These are phyloP conservation scores for Teratosphaeria viscida DNA, from an alignment of 2,329 filamentous ascomycete genomes.

Conservation along the genomic window DNA sequence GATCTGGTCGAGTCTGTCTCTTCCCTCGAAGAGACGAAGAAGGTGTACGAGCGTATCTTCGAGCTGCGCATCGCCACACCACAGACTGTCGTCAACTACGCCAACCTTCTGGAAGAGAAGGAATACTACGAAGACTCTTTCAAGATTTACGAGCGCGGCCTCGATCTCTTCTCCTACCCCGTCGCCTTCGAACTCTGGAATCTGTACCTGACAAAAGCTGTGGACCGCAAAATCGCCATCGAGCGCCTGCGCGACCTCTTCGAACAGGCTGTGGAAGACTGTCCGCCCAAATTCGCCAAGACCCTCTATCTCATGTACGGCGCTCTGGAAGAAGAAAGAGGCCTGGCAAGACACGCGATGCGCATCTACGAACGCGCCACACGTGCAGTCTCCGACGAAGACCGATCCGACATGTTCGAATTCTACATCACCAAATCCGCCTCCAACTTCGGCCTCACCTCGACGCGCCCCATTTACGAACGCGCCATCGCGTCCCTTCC, in stretches of 20 bases:
- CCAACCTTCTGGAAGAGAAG: conserved; percentile 87
- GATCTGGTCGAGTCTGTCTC: conserved; percentile 93
- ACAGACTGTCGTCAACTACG: conserved; percentile 97
- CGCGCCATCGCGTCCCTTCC: conserved; percentile 88
- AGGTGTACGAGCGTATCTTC: conserved; percentile 94
- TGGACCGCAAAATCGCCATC: conserved; percentile 91
- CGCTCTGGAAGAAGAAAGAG: conserved; percentile 89
- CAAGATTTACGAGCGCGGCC: conserved; percentile 88
- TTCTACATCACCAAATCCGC: conserved; percentile 99
- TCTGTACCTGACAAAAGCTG: conserved; percentile 90
- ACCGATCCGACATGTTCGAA: conserved; percentile 95
- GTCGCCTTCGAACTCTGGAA: conserved; percentile 99
- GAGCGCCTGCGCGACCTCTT: conserved; percentile 90
- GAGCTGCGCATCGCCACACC: conserved; percentile 96
- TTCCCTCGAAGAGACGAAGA: conserved; percentile 80
- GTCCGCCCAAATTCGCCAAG: conserved; percentile 92
- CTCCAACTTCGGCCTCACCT: conserved; percentile 93
- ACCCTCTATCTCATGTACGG: conserved; percentile 97
- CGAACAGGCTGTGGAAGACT: conserved; percentile 91
- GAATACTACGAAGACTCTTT: conserved; percentile 96
- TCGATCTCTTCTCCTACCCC: conserved; percentile 97
- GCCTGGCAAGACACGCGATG: conserved; percentile 92
- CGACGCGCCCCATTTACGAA: conserved; percentile 91
- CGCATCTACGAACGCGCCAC: conserved; percentile 97
- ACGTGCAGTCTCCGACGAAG: conserved; percentile 85